Conservation (phyloP, 108 stramenopile species). For the Cyclotella baltica region DNA sequence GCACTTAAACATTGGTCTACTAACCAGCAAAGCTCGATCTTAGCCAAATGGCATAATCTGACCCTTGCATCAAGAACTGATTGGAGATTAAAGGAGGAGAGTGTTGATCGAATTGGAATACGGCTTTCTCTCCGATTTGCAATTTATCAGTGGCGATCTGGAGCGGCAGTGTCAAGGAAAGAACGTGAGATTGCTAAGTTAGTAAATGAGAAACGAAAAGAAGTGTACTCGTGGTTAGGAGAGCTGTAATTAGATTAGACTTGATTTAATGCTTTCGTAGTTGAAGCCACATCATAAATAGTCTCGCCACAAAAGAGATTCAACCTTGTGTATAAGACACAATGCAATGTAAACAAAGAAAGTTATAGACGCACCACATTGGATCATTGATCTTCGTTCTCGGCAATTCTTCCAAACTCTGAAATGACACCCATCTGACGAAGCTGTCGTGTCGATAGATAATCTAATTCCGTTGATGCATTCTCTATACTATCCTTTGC, state of each 20-base stretch:
- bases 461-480: too few species aligned
- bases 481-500: too few species aligned
- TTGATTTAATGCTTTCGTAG: background rate
- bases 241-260: background rate
- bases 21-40: background rate
- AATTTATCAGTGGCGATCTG: constrained; percentile 27
- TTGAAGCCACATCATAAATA: background rate
- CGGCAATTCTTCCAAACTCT: constrained; percentile 62
- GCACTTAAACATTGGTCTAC: background rate
- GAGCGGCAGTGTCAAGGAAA: constrained; percentile 5
- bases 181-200: constrained; percentile 27
- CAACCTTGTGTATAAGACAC: too few species aligned
- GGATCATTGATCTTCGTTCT: constrained; percentile 1
- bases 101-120: constrained; percentile 2
- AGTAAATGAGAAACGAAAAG: constrained; percentile 26
- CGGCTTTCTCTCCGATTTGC: constrained; percentile 16
- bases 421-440: constrained; percentile 72
- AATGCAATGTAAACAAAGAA: background rate
- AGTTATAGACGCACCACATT: background rate
- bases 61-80: background rate
- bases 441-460: constrained; percentile 55
- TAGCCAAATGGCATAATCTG: constrained; percentile 17
- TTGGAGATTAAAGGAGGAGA: background rate
- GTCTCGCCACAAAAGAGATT: too few species aligned
- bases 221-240: constrained; percentile 33